Evolutionary conservation across 108 stramenopile species (phyloP).

Genomic region (Conticribra weissflogii): DNA sequence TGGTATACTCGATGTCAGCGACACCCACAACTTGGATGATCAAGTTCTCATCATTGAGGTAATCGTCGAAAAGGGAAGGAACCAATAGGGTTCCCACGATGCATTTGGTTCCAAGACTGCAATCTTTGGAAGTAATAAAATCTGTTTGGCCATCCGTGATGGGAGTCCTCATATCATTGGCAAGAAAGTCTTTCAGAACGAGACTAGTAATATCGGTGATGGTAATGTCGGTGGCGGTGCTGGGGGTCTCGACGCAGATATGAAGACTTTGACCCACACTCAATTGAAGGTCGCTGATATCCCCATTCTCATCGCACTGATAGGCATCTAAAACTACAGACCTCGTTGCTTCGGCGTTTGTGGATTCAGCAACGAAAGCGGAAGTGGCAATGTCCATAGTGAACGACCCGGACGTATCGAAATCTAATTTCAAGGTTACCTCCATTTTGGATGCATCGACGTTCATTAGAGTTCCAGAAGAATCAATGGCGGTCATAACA

Average conservation of each 20-base stretch:
- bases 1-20: background rate
- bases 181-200: background rate
- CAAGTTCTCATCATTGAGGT: background rate
- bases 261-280: background rate
- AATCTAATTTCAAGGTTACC: background rate
- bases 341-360: background rate
- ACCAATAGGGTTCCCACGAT: background rate
- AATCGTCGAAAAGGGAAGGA: background rate
- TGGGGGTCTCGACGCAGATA: background rate
- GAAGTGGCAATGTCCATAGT: background rate
- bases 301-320: background rate
- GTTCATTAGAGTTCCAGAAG: background rate
- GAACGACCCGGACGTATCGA: background rate
- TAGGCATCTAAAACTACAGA: background rate
- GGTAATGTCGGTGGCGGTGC: background rate
- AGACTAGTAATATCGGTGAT: background rate
- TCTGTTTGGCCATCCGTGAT: background rate
- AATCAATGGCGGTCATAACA: background rate
- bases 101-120: background rate
- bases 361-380: background rate
- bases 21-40: background rate
- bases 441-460: background rate
- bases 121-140: background rate
- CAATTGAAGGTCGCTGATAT: background rate
- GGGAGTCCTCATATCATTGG: background rate